Percentiles rank a stretch among this genome's conserved stretches.
phyloP scores from a whole-genome alignment of 352 stramenopile genomes.

The Pythium angustatum region DNA sequence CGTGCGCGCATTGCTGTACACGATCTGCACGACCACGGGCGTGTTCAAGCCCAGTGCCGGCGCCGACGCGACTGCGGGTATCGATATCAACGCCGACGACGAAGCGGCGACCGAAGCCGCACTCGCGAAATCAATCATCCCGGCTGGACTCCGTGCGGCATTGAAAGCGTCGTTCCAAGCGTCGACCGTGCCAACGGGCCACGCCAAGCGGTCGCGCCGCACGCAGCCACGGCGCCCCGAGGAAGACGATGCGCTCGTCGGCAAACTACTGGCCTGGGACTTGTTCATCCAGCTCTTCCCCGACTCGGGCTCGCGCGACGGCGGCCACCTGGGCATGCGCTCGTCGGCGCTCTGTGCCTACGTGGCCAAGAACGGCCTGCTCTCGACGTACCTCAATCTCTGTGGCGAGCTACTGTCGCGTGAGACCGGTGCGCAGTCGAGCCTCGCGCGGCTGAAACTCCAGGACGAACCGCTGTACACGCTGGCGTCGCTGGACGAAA shows the following conservation, averaged over 20 bases:
- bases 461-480: constrained; percentile 54
- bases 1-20: constrained; percentile 63
- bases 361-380: constrained; percentile 52
- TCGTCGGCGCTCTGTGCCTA: constrained; percentile 78
- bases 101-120: constrained; percentile 71
- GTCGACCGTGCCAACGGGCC: not conserved
- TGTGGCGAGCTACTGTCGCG: constrained; percentile 65
- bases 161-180: constrained; percentile 52
- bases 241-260: constrained; percentile 55
- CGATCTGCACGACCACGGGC: constrained; percentile 50
- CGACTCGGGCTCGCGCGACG: constrained; percentile 30
- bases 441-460: constrained; percentile 32
- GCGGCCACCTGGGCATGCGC: constrained; percentile 37
- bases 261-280: constrained; percentile 74
- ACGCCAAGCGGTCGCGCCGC: constrained; percentile 34
- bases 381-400: constrained; percentile 67
- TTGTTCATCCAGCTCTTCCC: constrained; percentile 84
- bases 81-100: constrained; percentile 82
- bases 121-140: constrained; percentile 64
- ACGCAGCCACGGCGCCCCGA: constrained; percentile 44
- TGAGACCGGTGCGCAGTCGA: constrained; percentile 39
- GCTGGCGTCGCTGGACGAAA: constrained; percentile 37
- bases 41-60: constrained; percentile 35
- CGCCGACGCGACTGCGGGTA: constrained; percentile 24
- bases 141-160: constrained; percentile 58